These are phyloP conservation scores for Trametes polyzona DNA, from an alignment of 1,284 basidiomycete species.

Conservation along the genomic window DNA sequence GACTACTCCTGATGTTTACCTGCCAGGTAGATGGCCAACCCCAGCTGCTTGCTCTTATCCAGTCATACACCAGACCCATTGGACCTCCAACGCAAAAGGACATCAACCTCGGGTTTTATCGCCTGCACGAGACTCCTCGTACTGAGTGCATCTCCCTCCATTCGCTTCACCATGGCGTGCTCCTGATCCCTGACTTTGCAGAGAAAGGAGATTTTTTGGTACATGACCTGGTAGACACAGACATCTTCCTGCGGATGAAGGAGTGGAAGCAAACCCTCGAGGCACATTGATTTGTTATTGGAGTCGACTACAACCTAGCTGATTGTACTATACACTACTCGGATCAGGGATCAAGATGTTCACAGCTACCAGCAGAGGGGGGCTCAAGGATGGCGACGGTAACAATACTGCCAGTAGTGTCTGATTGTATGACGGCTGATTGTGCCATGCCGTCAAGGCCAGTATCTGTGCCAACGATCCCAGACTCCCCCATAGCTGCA, in stretches of 20 bases:
- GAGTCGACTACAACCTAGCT: no score
- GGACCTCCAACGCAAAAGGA: slow-evolving; percentile 18
- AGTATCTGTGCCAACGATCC: no score
- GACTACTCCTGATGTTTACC: slow-evolving; percentile 30
- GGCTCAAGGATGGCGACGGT: no score
- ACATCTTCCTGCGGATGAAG: slow-evolving; percentile 32
- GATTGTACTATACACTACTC: no score
- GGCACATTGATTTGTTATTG: no score
- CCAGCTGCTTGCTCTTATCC: slow-evolving; percentile 32
- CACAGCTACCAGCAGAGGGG: no score
- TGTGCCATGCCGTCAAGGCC: no score
- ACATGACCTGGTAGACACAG: slow-evolving; percentile 32
- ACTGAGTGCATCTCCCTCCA: slow-evolving; percentile 29
- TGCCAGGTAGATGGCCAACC: slow-evolving; percentile 7
- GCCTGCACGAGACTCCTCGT: slow-evolving; percentile 19
- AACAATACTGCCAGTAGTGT: no score
- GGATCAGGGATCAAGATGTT: no score
- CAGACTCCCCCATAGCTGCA: no score
- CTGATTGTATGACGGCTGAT: no score
- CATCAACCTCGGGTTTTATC: slow-evolving; percentile 27
- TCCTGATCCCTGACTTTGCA: slow-evolving; percentile 27
- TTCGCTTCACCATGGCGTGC: slow-evolving; percentile 32
- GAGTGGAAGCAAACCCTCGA: no score
- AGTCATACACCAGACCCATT: slow-evolving; percentile 21
- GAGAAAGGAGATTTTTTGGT: slow-evolving; percentile 29